Conservation (phyloP, 2,329 filamentous ascomycete species). For the Coniochaeta pulveracea region DNA sequence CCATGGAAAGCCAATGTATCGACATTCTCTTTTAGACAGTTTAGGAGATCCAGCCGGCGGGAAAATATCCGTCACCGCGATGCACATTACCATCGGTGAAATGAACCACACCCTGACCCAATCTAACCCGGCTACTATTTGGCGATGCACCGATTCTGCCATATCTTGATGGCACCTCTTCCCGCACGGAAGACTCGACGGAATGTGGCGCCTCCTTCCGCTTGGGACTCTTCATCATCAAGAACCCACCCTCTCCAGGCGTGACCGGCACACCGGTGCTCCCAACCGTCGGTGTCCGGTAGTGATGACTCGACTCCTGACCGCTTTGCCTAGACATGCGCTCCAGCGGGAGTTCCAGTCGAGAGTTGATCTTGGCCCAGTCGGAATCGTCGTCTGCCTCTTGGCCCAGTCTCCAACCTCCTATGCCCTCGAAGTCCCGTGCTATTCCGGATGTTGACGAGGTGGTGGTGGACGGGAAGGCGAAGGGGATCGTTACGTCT, state of each 20-base stretch:
- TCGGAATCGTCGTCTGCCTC: constrained; percentile 22
- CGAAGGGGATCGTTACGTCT: constrained; percentile 23
- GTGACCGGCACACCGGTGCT: constrained; percentile 16
- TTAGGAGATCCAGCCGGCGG: constrained; percentile 22
- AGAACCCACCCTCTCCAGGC: constrained; percentile 24
- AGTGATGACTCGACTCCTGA: constrained; percentile 23
- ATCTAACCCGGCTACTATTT: constrained; percentile 37
- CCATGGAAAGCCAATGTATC: no score
- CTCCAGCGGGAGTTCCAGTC: constrained; percentile 35
- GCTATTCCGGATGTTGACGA: constrained; percentile 40
- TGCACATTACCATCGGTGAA: constrained; percentile 20
- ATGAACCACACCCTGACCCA: constrained; percentile 25
- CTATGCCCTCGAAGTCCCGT: constrained; percentile 48
- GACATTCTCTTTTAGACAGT: no score
- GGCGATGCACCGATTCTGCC: constrained; percentile 22
- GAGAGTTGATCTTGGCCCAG: constrained; percentile 41
- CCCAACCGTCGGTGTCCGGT: constrained; percentile 27
- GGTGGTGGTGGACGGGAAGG: no score
- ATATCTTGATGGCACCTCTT: constrained; percentile 11
- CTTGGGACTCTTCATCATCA: constrained; percentile 28
- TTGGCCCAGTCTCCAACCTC: constrained; percentile 39
- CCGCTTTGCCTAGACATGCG: constrained; percentile 12
- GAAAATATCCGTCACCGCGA: constrained; percentile 29
- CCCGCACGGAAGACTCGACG: constrained; percentile 6
- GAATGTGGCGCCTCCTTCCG: constrained; percentile 7